Evolutionary conservation across 1,284 basidiomycete species (phyloP).

Genomic region (Hemileia vastatrix): DNA sequence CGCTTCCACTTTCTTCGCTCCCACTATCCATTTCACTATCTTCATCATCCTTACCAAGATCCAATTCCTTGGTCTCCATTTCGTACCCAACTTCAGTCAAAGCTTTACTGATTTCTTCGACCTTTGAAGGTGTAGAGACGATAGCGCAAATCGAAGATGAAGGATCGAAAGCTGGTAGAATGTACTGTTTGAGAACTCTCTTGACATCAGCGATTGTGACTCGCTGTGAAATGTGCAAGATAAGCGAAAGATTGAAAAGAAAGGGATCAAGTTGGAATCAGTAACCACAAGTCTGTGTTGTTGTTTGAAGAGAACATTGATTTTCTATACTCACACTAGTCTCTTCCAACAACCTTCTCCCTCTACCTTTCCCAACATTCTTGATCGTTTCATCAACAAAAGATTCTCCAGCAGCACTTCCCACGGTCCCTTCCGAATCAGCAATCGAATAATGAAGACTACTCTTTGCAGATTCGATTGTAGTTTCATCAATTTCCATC

Average conservation of each 20-base stretch:
- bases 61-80: slow-evolving; percentile 33
- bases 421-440: slow-evolving; percentile 36
- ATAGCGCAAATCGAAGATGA: slow-evolving; percentile 32
- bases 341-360: slow-evolving; percentile 28
- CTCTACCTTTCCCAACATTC: slow-evolving; percentile 32
- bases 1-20: slow-evolving; percentile 22
- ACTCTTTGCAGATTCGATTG: slow-evolving; percentile 34
- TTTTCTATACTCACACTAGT: too few relatives aligned
- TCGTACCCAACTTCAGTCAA: slow-evolving; percentile 32
- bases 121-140: slow-evolving; percentile 30
- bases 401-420: slow-evolving; percentile 33
- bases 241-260: too few relatives aligned
- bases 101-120: slow-evolving; percentile 32
- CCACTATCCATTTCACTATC: slow-evolving; percentile 9
- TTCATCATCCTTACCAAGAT: slow-evolving; percentile 27
- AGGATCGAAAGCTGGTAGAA: slow-evolving; percentile 39
- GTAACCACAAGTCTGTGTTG: too few relatives aligned
- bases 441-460: slow-evolving; percentile 38
- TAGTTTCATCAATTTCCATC: slow-evolving; percentile 35
- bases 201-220: too few relatives aligned
- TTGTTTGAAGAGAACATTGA: too few relatives aligned
- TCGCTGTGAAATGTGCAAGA: too few relatives aligned
- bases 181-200: slow-evolving; percentile 33
- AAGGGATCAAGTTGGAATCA: too few relatives aligned
- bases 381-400: slow-evolving; percentile 37